Evolutionary conservation across 768 basidiomycete species (phyloP).

Genomic region (Auricularia sp.): DNA sequence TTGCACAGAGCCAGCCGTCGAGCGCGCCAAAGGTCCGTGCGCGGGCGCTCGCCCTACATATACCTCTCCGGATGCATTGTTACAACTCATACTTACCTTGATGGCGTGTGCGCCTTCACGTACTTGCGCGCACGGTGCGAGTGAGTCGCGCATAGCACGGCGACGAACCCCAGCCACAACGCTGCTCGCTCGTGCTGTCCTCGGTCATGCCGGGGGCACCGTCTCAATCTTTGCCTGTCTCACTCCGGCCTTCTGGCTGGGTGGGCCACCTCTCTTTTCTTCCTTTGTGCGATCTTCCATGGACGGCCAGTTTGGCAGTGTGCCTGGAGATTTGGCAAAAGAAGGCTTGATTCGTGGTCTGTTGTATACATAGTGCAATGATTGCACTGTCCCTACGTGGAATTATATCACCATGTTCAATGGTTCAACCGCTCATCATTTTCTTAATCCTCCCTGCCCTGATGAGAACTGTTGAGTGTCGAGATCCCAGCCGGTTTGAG

Average conservation of each 20-base stretch:
- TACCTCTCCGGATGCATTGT: neutral
- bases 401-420: no score
- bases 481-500: no score
- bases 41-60: neutral
- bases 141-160: neutral
- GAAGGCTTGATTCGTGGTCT: neutral
- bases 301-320: neutral
- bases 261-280: neutral
- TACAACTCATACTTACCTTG: neutral
- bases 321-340: neutral
- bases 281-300: neutral
- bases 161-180: neutral
- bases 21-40: neutral
- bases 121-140: neutral
- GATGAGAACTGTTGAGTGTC: no score
- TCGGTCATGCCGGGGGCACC: neutral
- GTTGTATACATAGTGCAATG: neutral
- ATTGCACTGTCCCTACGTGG: no score
- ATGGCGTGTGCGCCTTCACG: neutral
- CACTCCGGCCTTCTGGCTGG: neutral
- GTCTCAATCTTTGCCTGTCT: neutral
- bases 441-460: no score
- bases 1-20: no score
- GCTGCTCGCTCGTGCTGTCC: neutral
- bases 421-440: no score